phyloP scores from a whole-genome alignment of 2,329 filamentous ascomycete species.

The Chaetomiaceae sp. region DNA sequence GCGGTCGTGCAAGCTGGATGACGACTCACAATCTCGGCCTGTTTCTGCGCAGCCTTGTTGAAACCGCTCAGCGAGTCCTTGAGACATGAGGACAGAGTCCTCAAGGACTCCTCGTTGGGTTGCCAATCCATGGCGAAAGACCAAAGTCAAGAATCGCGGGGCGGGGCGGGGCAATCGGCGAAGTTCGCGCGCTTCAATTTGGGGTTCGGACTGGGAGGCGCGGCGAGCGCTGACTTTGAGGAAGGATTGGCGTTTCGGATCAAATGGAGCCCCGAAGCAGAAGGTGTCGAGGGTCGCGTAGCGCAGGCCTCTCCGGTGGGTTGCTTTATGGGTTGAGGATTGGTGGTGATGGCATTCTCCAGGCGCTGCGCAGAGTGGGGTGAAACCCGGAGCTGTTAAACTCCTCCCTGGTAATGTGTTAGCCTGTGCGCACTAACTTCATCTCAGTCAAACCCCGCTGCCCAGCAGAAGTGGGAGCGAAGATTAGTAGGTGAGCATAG shows the following conservation, averaged over 20 bases:
- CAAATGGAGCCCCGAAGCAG: background rate
- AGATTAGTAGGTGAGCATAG: no score
- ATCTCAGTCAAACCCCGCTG: no score
- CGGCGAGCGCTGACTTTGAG: background rate
- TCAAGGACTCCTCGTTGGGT: conserved; percentile 77
- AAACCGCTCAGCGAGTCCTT: conserved; percentile 86
- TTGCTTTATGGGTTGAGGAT: background rate
- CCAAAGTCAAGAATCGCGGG: conserved; percentile 8
- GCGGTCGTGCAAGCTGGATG: background rate
- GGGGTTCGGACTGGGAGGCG: background rate
- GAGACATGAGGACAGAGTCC: conserved; percentile 82
- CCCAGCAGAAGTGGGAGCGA: no score
- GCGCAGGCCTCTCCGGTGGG: background rate
- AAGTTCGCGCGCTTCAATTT: background rate
- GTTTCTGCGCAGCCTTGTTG: conserved; percentile 73
- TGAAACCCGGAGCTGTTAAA: conserved; percentile 17
- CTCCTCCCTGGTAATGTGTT: no score
- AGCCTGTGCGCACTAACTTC: no score
- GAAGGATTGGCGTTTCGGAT: background rate
- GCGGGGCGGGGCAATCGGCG: conserved; percentile 11
- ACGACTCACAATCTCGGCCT: conserved; percentile 73
- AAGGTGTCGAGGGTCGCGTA: background rate
- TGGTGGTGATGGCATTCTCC: conserved; percentile 14
- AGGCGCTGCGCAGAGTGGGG: conserved; percentile 15
- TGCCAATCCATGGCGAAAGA: conserved; percentile 64